Evolutionary conservation across 192 early-diverging fungal genomes (phyloP).

Genomic region (Physocladia obscura): DNA sequence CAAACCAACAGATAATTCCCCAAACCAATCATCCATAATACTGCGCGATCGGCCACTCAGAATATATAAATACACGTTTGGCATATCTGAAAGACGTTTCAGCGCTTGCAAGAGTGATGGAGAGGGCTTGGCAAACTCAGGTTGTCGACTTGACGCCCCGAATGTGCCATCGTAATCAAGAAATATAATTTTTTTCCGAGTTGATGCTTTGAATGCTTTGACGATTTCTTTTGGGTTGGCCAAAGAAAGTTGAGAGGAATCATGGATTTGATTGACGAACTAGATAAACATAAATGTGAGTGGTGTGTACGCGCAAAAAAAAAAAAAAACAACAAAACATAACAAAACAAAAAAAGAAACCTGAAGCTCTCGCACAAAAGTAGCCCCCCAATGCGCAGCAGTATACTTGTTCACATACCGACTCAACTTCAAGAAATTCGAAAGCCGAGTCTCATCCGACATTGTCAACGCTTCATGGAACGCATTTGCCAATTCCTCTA

Average conservation of each 20-base stretch:
- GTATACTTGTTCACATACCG: constrained; percentile 96
- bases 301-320: constrained; percentile 64
- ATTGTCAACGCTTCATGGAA: constrained; percentile 90
- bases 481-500: constrained; percentile 86
- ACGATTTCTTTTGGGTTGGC: constrained; percentile 46
- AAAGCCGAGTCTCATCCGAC: constrained; percentile 74
- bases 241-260: constrained; percentile 16
- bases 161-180: constrained; percentile 98
- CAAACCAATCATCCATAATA: constrained; percentile 92
- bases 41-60: constrained; percentile 87
- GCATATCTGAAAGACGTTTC: constrained; percentile 66
- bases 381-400: constrained; percentile 94
- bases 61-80: constrained; percentile 91
- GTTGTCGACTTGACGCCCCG: constrained; percentile 71
- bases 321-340: background rate
- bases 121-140: constrained; percentile 93
- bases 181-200: constrained; percentile 72
- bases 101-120: constrained; percentile 70
- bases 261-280: constrained; percentile 62
- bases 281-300: constrained; percentile 34
- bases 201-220: constrained; percentile 52
- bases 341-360: constrained; percentile 15
- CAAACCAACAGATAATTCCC: constrained; percentile 83
- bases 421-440: constrained; percentile 88
- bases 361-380: constrained; percentile 87